Evolutionary conservation across 805 yeast species (phyloP).

Genomic region (Debaryomyces maramus): DNA sequence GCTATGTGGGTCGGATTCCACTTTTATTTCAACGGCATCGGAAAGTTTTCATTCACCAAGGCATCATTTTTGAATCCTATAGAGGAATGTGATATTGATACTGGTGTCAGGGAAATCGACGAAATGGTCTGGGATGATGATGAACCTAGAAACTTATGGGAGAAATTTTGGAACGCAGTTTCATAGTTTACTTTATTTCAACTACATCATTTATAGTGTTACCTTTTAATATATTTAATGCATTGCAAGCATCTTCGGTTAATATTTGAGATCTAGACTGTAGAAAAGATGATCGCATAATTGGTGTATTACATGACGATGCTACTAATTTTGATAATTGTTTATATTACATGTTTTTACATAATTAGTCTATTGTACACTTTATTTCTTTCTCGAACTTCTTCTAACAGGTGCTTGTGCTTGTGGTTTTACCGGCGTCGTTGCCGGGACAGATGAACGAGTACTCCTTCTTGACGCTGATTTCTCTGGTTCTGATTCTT

Average conservation of each 20-base stretch:
- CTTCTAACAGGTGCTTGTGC: slow-evolving; percentile 11
- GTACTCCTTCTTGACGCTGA: slow-evolving; percentile 11
- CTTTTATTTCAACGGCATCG: slow-evolving; percentile 49
- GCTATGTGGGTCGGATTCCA: slow-evolving; percentile 43
- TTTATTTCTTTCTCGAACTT: slow-evolving; percentile 15
- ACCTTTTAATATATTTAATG: too few relatives aligned
- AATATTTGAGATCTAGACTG: too few relatives aligned
- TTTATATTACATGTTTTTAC: too few relatives aligned
- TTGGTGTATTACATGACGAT: too few relatives aligned
- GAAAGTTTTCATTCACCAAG: slow-evolving; percentile 29
- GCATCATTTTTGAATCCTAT: slow-evolving; percentile 46
- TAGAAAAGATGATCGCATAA: too few relatives aligned
- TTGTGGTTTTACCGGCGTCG: slow-evolving; percentile 4
- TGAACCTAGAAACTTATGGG: slow-evolving; percentile 53
- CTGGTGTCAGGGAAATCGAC: slow-evolving; percentile 65
- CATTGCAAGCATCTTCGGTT: too few relatives aligned
- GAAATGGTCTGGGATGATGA: slow-evolving; percentile 56
- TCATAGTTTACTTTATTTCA: slow-evolving; percentile 1
- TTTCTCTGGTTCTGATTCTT: slow-evolving; percentile 5
- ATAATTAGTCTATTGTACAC: background rate
- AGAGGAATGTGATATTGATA: slow-evolving; percentile 68
- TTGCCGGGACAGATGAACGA: slow-evolving; percentile 9
- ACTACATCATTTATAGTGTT: too few relatives aligned
- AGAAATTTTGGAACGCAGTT: slow-evolving; percentile 48
- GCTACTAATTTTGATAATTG: too few relatives aligned